A percentile compares a stretch with the other conserved stretches of the same genome.
Evolutionary conservation across 2,329 filamentous ascomycete species (phyloP).

Genomic region (Apiospora sp.): DNA sequence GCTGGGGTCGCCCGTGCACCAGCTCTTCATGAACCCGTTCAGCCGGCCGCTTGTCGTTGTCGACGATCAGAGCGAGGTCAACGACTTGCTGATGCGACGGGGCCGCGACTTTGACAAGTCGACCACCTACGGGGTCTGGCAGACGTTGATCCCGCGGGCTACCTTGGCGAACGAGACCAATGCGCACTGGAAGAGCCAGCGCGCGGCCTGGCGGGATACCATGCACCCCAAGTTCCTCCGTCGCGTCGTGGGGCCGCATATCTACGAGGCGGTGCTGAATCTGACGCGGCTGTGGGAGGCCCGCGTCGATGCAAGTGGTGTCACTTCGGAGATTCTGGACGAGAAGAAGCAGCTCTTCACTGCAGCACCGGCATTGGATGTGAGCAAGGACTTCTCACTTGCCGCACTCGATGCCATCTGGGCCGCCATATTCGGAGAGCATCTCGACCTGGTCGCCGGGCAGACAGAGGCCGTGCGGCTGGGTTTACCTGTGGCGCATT

Average conservation of each 20-base stretch:
- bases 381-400: background rate
- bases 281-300: constrained; percentile 30
- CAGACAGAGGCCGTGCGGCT: background rate
- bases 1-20: constrained; percentile 28
- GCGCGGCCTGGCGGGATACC: constrained; percentile 30
- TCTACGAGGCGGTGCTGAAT: constrained; percentile 29
- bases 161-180: constrained; percentile 28
- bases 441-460: background rate
- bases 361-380: no score
- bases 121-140: constrained; percentile 33
- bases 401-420: background rate
- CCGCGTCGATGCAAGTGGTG: no score
- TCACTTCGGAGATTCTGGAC: no score
- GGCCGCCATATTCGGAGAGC: background rate
- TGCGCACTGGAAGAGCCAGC: constrained; percentile 29
- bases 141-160: constrained; percentile 35
- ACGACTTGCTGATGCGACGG: constrained; percentile 35
- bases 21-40: constrained; percentile 31
- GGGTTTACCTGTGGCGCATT: no score
- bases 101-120: constrained; percentile 42
- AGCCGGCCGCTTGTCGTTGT: constrained; percentile 34
- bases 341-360: no score
- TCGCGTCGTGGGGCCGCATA: constrained; percentile 25
- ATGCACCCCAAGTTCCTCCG: constrained; percentile 34
- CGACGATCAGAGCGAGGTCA: constrained; percentile 33